Evolutionary conservation across 257 asterid genomes (phyloP), one percentile per base, ranked within the genome.

Genomic region (Coffea canephora): DNA sequence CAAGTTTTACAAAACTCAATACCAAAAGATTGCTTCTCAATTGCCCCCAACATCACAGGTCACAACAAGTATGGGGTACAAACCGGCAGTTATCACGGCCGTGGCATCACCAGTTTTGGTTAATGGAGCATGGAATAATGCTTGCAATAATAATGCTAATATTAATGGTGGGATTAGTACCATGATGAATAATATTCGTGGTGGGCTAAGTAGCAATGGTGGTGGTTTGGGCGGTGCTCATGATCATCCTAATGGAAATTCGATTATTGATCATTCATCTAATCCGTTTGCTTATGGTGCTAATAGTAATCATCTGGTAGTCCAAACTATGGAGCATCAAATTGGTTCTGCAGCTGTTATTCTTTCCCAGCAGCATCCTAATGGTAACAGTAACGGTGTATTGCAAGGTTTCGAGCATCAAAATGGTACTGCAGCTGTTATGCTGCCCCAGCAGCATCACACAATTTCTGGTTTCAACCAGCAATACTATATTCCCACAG

Each of bases 381-480:
- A 6, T 66, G 23, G 8, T 67, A 39, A 13, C 54, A 31, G 8
- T 54, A 9, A 65, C 66, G 48, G 39, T 21, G 57, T 36, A 41
- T 27, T 77, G 0, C 74, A 77, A 19, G 45, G 68, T 36, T 11
- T 54, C 69, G 81, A 78, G 18, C 15, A 36, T 3, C 69, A 52
- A 69, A 43, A 77, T 27, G 68, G 69, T 7, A 31, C 68, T 36
- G 83, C 88, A 69, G 72, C 86, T 14, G 59, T 83, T 73, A 76
- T 84, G 80, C 77, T 86, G 27, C 93, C 96, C 70, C 93, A 86
- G 25, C 96, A 85, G 57, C 90, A 86, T 49, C 89, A 85, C 73
- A 73, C 89, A 54, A 69, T 83, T 70, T 77, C 83, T 78, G 88
- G 80, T 71, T 88, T 88, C 83, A 87, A 81, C 77, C 94, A 90